phyloP scores from a whole-genome alignment of 257 asterid species.

The Gynochthodes officinalis region DNA sequence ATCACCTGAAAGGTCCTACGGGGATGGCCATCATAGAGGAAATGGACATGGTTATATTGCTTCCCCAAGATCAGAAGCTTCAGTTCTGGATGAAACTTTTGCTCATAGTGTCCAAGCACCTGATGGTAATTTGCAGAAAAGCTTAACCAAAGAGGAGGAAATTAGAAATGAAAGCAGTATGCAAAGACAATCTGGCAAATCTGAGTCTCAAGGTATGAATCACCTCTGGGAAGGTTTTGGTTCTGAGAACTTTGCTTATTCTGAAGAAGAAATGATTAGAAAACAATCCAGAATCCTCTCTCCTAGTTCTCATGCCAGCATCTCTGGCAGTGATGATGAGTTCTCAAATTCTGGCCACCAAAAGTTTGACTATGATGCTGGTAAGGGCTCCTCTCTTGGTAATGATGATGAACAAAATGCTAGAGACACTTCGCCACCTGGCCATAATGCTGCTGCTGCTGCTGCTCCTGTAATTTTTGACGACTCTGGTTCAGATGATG shows the following conservation, averaged over 20 bases:
- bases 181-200: conserved; percentile 25
- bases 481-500: conserved; percentile 61
- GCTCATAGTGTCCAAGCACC: conserved; percentile 29
- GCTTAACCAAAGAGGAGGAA: conserved; percentile 31
- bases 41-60: conserved; percentile 29
- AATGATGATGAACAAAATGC: conserved; percentile 24
- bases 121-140: conserved; percentile 31
- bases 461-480: conserved; percentile 49
- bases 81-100: conserved; percentile 31
- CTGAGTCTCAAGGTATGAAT: conserved; percentile 36
- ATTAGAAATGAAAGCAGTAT: conserved; percentile 6
- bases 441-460: conserved; percentile 37
- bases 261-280: conserved; percentile 37
- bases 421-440: conserved; percentile 31
- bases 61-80: conserved; percentile 36
- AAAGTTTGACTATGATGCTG: conserved; percentile 33
- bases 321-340: conserved; percentile 39
- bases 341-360: conserved; percentile 39
- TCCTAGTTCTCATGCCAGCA: conserved; percentile 42
- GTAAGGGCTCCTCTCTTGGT: conserved; percentile 29
- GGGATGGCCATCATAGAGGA: conserved; percentile 27
- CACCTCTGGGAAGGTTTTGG: conserved; percentile 26
- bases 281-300: conserved; percentile 38
- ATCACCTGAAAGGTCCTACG: conserved; percentile 22
- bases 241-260: conserved; percentile 28